A percentile compares a stretch with the other conserved stretches of the same genome.
Evolutionary conservation across 306 rosid genomes (phyloP).

Genomic region (Dalbergia cochinchinensis): DNA sequence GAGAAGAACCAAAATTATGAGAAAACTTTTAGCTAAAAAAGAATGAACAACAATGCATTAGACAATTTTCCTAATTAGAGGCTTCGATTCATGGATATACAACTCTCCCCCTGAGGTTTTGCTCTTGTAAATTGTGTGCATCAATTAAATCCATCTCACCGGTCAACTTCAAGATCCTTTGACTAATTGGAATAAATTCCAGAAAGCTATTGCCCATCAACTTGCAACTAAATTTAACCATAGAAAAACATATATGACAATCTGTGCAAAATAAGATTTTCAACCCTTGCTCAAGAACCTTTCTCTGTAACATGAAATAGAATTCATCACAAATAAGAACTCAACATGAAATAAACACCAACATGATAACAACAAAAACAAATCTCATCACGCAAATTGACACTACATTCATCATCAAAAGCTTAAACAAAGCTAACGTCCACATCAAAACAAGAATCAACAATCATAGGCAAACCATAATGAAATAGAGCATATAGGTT

Average conservation of each 20-base stretch:
- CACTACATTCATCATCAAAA: too few relatives aligned
- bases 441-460: too few relatives aligned
- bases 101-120: background rate
- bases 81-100: background rate
- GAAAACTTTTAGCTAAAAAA: background rate
- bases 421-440: too few relatives aligned
- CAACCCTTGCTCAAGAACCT: too few relatives aligned
- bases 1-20: background rate
- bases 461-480: too few relatives aligned
- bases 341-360: too few relatives aligned
- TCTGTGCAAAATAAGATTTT: background rate
- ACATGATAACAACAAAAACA: too few relatives aligned
- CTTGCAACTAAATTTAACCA: background rate
- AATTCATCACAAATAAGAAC: too few relatives aligned
- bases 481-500: too few relatives aligned
- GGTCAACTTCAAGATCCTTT: conserved; percentile 16
- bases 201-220: background rate
- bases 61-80: conserved; percentile 7
- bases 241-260: background rate
- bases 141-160: conserved; percentile 12
- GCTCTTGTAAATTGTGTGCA: background rate
- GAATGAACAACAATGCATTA: conserved; percentile 22
- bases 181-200: conserved; percentile 1
- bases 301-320: too few relatives aligned
- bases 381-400: too few relatives aligned